These are phyloP conservation scores for Jasminum sambac DNA, from an alignment of 257 asterid genomes.

Conservation along the genomic window DNA sequence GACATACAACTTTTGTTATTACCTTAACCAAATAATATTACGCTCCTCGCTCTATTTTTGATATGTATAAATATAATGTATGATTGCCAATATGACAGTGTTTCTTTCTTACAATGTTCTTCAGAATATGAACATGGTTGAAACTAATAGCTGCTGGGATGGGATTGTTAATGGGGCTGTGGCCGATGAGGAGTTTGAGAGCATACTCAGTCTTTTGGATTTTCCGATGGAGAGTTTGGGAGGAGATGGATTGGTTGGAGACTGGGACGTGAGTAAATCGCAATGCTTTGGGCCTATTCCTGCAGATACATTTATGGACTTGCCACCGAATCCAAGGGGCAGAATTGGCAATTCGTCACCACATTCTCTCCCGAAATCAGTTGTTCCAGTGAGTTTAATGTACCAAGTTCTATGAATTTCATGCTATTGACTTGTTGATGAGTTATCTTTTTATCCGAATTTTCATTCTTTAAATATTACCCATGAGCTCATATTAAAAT, in stretches of 20 bases:
- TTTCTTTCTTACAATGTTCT: constrained; percentile 12
- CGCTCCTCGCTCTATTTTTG: constrained; percentile 14
- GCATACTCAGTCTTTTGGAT: constrained; percentile 52
- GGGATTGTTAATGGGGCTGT: constrained; percentile 36
- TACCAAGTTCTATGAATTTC: neutral
- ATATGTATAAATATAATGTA: neutral
- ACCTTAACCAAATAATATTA: neutral
- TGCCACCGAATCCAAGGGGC: constrained; percentile 31
- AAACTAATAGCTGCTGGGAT: constrained; percentile 44
- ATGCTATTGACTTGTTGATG: neutral
- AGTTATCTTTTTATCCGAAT: neutral
- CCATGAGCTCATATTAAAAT: neutral
- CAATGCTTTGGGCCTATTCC: constrained; percentile 68
- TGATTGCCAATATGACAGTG: neutral
- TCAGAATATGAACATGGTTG: constrained; percentile 55
- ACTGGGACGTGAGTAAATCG: constrained; percentile 60
- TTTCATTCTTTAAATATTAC: neutral
- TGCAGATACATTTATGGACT: constrained; percentile 39
- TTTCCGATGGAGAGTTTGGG: constrained; percentile 73
- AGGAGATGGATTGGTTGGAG: constrained; percentile 45
- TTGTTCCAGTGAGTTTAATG: constrained; percentile 44
- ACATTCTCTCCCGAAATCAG: constrained; percentile 20
- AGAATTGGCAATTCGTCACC: constrained; percentile 17
- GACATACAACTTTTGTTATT: neutral
- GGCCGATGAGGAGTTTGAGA: constrained; percentile 43